Percentiles rank a stretch among this genome's conserved stretches.
These are phyloP conservation scores for Warburgia ugandensis DNA, from an alignment of 164 flowering plant genomes.

Conservation along the genomic window DNA sequence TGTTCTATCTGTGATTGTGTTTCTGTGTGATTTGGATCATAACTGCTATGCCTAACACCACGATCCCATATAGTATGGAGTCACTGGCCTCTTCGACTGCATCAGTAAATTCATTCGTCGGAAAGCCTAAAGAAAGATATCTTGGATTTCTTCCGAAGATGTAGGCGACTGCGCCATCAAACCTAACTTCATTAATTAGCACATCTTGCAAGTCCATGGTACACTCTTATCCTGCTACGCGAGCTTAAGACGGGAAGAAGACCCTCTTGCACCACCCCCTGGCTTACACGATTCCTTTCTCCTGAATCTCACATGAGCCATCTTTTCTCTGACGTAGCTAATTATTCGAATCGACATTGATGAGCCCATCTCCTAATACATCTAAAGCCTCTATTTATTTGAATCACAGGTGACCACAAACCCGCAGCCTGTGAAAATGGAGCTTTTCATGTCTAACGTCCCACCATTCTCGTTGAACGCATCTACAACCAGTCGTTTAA, in stretches of 20 bases:
- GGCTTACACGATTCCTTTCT: conserved; percentile 4
- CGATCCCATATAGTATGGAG: conserved; percentile 8
- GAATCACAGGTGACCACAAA: conserved; percentile 20
- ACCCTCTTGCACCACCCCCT: neutral
- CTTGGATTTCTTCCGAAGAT: conserved; percentile 11
- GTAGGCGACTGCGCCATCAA: conserved; percentile 15
- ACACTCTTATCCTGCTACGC: neutral
- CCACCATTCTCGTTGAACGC: too few species aligned
- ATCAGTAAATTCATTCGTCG: conserved; percentile 10
- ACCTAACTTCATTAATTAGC: conserved; percentile 21
- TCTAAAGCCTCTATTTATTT: conserved; percentile 25
- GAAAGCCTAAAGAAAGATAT: conserved; percentile 12
- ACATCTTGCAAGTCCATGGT: conserved; percentile 23
- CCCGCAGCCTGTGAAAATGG: neutral
- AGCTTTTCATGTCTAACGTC: neutral
- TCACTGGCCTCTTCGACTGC: conserved; percentile 18
- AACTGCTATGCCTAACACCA: too few species aligned
- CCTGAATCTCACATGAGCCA: conserved; percentile 1
- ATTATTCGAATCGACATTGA: conserved; percentile 19
- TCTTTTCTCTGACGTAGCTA: conserved; percentile 16
- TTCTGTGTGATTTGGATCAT: too few species aligned
- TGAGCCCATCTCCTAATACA: conserved; percentile 38
- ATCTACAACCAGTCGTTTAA: too few species aligned
- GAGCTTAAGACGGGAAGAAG: conserved; percentile 13
- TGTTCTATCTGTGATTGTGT: too few species aligned